Conservation (phyloP, 192 early-diverging fungal genomes). For the Rhizophagus prolifer region DNA sequence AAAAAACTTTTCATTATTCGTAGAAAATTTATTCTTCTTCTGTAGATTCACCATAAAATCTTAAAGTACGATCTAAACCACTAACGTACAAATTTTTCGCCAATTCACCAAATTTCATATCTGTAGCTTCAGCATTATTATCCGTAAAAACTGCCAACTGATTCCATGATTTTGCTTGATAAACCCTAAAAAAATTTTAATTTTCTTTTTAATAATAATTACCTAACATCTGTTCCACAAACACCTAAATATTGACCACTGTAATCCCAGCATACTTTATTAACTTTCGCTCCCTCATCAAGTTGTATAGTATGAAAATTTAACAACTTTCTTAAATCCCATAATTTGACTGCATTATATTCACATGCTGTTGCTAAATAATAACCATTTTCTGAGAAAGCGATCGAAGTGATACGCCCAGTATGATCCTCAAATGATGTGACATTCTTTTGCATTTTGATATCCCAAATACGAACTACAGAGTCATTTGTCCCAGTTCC, state of each 20-base stretch:
- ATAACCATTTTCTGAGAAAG: slow-evolving; percentile 95
- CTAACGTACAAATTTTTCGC: slow-evolving; percentile 54
- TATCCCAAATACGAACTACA: slow-evolving; percentile 79
- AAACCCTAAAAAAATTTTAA: slow-evolving; percentile 41
- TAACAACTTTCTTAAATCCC: slow-evolving; percentile 91
- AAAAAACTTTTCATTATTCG: background rate
- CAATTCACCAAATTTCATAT: slow-evolving; percentile 55
- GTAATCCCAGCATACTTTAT: slow-evolving; percentile 73
- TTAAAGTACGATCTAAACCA: slow-evolving; percentile 59
- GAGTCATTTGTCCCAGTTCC: slow-evolving; percentile 75
- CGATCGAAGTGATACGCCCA: slow-evolving; percentile 66
- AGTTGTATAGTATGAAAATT: slow-evolving; percentile 66
- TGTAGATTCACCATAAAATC: slow-evolving; percentile 43
- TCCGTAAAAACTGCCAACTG: slow-evolving; percentile 50
- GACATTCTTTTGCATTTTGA: slow-evolving; percentile 66
- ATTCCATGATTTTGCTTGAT: slow-evolving; percentile 70
- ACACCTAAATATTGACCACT: slow-evolving; percentile 84
- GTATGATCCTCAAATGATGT: slow-evolving; percentile 64
- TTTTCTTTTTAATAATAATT: slow-evolving; percentile 13
- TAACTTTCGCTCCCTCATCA: slow-evolving; percentile 53
- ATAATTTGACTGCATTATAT: slow-evolving; percentile 75
- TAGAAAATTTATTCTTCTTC: background rate
- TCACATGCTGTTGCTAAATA: slow-evolving; percentile 77
- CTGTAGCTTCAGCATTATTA: slow-evolving; percentile 54
- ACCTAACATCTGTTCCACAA: slow-evolving; percentile 59